Percentiles rank a stretch among this genome's conserved stretches.
Conservation (phyloP, 306 rosid species). For the Hippophae rhamnoides region DNA sequence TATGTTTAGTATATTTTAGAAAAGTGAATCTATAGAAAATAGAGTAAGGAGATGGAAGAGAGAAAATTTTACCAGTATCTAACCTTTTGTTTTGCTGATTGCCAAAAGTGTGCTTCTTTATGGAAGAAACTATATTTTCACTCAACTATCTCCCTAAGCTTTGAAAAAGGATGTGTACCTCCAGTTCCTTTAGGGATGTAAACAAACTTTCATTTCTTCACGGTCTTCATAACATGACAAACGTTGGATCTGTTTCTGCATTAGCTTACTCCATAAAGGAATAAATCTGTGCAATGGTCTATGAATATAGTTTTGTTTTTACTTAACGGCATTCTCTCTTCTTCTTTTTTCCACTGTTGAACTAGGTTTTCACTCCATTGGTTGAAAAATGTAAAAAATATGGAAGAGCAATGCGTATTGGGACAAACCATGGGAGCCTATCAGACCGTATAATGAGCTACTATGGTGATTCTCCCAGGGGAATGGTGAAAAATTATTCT, state of each 20-base stretch:
- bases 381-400: slow-evolving; percentile 97
- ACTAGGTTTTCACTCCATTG: slow-evolving; percentile 82
- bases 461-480: slow-evolving; percentile 98
- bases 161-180: no score
- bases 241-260: not conserved
- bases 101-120: not conserved
- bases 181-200: no score
- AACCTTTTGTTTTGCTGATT: not conserved
- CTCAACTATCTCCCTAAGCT: no score
- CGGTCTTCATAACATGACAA: slow-evolving; percentile 1
- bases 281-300: not conserved
- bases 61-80: not conserved
- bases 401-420: slow-evolving; percentile 99
- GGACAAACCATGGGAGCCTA: slow-evolving; percentile 98
- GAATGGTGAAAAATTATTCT: slow-evolving; percentile 60
- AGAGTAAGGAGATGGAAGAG: not conserved
- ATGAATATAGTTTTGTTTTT: not conserved
- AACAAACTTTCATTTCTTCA: not conserved
- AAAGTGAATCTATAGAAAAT: not conserved
- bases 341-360: slow-evolving; percentile 4
- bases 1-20: not conserved
- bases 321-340: not conserved
- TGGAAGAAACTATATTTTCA: no score
- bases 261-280: not conserved
- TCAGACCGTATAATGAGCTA: slow-evolving; percentile 99